Conservation (phyloP, 768 basidiomycete species). For the Lentinula guzmanii region DNA sequence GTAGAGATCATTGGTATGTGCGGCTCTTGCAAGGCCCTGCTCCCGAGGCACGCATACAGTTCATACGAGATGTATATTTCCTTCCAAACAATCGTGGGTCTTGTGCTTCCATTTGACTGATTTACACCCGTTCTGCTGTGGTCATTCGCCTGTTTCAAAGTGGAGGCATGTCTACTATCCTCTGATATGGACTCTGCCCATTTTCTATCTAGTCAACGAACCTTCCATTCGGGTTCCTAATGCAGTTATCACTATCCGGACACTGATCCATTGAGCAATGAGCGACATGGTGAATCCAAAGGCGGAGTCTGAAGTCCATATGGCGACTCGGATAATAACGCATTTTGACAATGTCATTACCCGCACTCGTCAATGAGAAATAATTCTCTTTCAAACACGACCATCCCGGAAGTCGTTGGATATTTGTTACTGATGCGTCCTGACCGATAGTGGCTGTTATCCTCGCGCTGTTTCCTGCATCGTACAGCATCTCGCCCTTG, state of each 20-base stretch:
- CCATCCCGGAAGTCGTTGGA: background rate
- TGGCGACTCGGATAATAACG: background rate
- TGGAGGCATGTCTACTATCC: background rate
- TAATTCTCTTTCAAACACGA: background rate
- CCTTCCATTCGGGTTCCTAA: background rate
- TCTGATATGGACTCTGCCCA: background rate
- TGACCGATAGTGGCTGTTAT: background rate
- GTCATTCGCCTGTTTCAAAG: background rate
- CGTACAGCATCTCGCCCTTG: background rate
- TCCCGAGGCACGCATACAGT: background rate
- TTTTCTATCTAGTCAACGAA: background rate
- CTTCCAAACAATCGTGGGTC: background rate
- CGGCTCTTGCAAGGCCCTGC: background rate
- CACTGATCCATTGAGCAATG: background rate
- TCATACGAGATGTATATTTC: background rate
- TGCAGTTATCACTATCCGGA: background rate
- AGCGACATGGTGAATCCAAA: background rate
- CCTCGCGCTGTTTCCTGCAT: conserved; percentile 1
- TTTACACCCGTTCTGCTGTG: background rate
- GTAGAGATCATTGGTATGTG: background rate
- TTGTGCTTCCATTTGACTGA: background rate
- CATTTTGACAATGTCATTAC: background rate
- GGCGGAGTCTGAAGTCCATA: background rate
- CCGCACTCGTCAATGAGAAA: background rate
- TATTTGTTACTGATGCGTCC: background rate